These are phyloP conservation scores for Eryngium alpinum DNA, from an alignment of 140 eudicot species.

Conservation along the genomic window DNA sequence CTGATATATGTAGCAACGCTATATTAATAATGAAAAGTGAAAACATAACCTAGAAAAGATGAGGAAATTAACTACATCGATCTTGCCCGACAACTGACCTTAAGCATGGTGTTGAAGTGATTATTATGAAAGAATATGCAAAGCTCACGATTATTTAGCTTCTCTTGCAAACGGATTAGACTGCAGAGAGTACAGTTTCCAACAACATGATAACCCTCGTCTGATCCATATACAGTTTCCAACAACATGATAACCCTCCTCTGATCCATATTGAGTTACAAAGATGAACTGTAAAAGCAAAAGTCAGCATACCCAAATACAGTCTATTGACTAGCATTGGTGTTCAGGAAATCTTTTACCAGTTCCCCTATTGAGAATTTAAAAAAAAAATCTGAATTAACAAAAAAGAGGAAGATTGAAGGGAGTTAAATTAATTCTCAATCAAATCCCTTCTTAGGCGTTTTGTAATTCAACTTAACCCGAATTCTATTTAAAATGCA, in stretches of 20 bases:
- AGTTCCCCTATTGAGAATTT: constrained; percentile 26
- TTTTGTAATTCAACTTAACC: too few relatives aligned
- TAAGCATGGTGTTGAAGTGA: constrained; percentile 95
- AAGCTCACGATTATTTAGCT: constrained; percentile 70
- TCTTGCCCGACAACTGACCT: constrained; percentile 42
- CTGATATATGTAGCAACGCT: neutral
- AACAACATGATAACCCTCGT: neutral
- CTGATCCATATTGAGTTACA: neutral
- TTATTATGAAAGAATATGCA: constrained; percentile 89
- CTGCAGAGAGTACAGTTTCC: constrained; percentile 35
- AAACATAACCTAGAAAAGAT: neutral
- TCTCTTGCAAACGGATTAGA: constrained; percentile 63
- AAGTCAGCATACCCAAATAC: constrained; percentile 51
- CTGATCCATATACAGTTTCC: constrained; percentile 2
- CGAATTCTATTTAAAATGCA: too few relatives aligned
- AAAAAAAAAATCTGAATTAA: too few relatives aligned
- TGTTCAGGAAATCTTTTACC: constrained; percentile 58
- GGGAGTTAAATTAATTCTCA: too few relatives aligned
- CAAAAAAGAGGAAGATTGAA: too few relatives aligned
- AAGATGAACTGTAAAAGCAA: neutral
- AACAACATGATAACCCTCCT: neutral
- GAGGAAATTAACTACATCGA: constrained; percentile 1
- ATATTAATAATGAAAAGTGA: neutral
- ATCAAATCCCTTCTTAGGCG: too few relatives aligned
- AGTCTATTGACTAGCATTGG: constrained; percentile 77